Evolutionary conservation across 129 eudicot genomes (phyloP), one percentile per base, ranked within the genome.

Genomic region (Glebionis coronaria): DNA sequence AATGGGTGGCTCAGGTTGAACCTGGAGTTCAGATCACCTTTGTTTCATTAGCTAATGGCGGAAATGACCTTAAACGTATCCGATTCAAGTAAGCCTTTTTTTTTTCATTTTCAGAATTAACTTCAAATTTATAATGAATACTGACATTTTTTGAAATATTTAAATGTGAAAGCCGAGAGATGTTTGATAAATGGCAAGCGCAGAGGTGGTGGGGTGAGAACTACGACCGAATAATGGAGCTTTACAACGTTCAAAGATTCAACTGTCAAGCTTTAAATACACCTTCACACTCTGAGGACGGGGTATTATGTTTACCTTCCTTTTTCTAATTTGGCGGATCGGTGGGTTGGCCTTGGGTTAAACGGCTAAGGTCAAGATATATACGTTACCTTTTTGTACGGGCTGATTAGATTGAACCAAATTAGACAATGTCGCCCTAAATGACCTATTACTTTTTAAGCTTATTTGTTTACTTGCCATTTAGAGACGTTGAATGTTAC

Each of bases 1-100:
- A 94, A 47, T 94, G 99, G 99, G 83, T 78, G 85, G 99, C 99
- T 23, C 97, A 94, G 78, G 99, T 94, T 12, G 99, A 94, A 77
- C 99, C 99, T 27, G 99, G 99, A 44, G 95, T 94, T 66, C 99
- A 94, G 56, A 94, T 94, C 67, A 94, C 99, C 25, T 94, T 94
- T 61, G 91, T 81, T 38, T 84, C 99, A 49, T 88, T 94, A 54
- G 84, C 97, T 68, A 69, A 82, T 59, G 96, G 95, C n/a, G 99
- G 99, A 53, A 94, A 94, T 78, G 99, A 94, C 68, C 90, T 94
- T 68, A 94, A 90, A 74, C 74, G 99, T 5, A 94, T 94, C 45
- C 93, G 99, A 61, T 94, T 94, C 88, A 84, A 92, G 99, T 94
- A 85, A 52, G 82, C 31, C 15, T 50, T 12, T 3, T 50, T 50